These are phyloP conservation scores for Sphaerulina musiva DNA, from an alignment of 2,329 filamentous ascomycete genomes.

Conservation along the genomic window DNA sequence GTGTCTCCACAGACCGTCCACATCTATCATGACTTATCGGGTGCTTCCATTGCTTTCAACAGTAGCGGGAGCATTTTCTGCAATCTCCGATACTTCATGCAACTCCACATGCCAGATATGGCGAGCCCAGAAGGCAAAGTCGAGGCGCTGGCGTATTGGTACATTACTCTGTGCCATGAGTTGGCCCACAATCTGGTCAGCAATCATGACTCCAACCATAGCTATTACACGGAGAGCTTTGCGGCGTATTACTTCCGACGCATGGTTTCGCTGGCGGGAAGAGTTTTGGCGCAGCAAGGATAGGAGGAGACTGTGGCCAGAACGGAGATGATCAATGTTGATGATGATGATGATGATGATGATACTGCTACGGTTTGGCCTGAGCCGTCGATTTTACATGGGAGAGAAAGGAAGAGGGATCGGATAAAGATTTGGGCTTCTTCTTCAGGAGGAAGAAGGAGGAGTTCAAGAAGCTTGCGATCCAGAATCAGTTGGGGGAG, in stretches of 20 bases:
- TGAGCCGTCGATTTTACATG: neutral
- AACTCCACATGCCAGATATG: constrained; percentile 59
- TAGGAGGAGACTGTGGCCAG: neutral
- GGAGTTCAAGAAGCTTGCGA: neutral
- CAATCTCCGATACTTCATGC: constrained; percentile 80
- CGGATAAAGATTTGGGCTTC: constrained; percentile 6
- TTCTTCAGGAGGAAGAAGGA: neutral
- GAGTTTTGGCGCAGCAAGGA: constrained; percentile 12
- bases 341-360: neutral
- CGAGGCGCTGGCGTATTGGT: constrained; percentile 81
- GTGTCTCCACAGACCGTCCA: constrained; percentile 65
- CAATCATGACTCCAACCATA: constrained; percentile 71
- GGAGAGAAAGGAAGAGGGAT: neutral
- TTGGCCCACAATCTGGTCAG: constrained; percentile 85
- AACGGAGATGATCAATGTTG: neutral
- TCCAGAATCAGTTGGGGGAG: neutral
- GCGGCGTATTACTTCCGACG: constrained; percentile 69
- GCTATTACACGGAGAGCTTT: constrained; percentile 78
- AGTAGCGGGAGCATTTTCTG: constrained; percentile 81
- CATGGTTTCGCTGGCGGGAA: constrained; percentile 47
- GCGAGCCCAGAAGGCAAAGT: constrained; percentile 46
- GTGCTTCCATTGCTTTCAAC: constrained; percentile 90
- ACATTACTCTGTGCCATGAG: constrained; percentile 91
- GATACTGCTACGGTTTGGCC: neutral
- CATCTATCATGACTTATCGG: constrained; percentile 76